Evolutionary conservation across 352 stramenopile species (phyloP), one percentile per base, ranked within the genome.

Genomic region (Halophytophthora batemanensis): DNA sequence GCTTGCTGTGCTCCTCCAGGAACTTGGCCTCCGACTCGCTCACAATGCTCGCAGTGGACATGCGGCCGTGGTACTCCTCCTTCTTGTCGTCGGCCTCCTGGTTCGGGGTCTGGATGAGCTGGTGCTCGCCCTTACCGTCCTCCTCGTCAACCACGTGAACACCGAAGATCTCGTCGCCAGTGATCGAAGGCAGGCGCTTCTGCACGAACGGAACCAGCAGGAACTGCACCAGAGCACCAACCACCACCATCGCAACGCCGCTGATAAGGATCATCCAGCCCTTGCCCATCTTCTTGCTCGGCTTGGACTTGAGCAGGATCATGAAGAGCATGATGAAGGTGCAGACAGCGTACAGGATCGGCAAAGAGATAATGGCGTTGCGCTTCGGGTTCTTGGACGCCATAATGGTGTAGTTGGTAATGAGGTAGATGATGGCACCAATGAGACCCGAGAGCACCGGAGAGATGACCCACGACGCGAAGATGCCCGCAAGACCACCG

Each of bases 381-480:
- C 65, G 37, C 21, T 56, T 39, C 5, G 70, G 46, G 38, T 56
- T 68, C 43, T 31, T 61, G 54, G 61, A 59, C 6, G 15, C 55
- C 34, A 96, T 68, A 41, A 93, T 69, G 31, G 78, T 61, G 13
- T 54, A 58, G 28, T 74, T 42, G n/a, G 77, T 67, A 4, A 53
- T 21, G 12, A 55, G 61, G 55, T 95, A 96, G 15, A 95, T 62
- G 10, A 85, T 25, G 18, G 71, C 54, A 21, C 62, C 65, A 18
- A 75, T 36, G 18, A 84, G 36, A 25, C 76, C 82, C 12, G 74
- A 72, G 7, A 78, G 53, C 17, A 89, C 37, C 4, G 84, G 81
- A 14, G 78, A 82, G 37, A 77, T 64, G 36, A 85, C 64, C 80
- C 86, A 95, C 2, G 67, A 89, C 5, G 74, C 66, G 22, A 92